These are phyloP conservation scores for Heterobasidion parviporum DNA, from an alignment of 1,284 basidiomycete genomes.

Conservation along the genomic window DNA sequence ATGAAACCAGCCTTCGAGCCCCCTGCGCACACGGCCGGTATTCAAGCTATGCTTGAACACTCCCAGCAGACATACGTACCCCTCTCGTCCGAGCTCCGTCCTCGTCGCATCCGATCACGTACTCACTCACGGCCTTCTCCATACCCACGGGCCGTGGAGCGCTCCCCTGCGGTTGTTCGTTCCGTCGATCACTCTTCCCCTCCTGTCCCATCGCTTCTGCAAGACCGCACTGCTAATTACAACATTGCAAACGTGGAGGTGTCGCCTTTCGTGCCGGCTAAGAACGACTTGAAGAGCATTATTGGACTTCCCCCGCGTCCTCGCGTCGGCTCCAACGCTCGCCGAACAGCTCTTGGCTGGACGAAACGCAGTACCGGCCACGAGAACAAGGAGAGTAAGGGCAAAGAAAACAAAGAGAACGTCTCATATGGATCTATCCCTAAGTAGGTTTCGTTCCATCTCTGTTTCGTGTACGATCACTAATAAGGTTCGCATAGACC, in stretches of 20 bases:
- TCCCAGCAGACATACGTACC: slow-evolving; percentile 63
- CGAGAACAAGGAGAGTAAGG: slow-evolving; percentile 17
- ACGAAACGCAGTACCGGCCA: slow-evolving; percentile 45
- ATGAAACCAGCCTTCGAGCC: slow-evolving; percentile 64
- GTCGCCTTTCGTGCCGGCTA: slow-evolving; percentile 19
- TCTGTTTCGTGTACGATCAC: not conserved
- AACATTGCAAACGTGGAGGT: slow-evolving; percentile 24
- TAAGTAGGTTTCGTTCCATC: slow-evolving; percentile 37
- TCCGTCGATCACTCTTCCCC: slow-evolving; percentile 12
- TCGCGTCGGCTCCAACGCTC: slow-evolving; percentile 43
- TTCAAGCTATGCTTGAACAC: slow-evolving; percentile 66
- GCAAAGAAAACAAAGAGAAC: slow-evolving; percentile 36
- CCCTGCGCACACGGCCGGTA: slow-evolving; percentile 51
- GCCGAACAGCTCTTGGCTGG: slow-evolving; percentile 53
- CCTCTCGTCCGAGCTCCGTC: slow-evolving; percentile 59
- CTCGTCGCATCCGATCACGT: slow-evolving; percentile 49
- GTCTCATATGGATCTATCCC: slow-evolving; percentile 30
- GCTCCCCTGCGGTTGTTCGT: not conserved
- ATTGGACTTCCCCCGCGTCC: slow-evolving; percentile 36
- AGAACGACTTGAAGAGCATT: slow-evolving; percentile 13
- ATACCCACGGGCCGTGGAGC: slow-evolving; percentile 49
- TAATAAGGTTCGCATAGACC: slow-evolving; percentile 31
- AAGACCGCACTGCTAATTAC: slow-evolving; percentile 27
- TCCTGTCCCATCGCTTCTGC: slow-evolving; percentile 12
- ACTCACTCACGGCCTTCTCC: slow-evolving; percentile 65